Conservation (phyloP, 2,329 filamentous ascomycete species). For the Fusarium napiforme region DNA sequence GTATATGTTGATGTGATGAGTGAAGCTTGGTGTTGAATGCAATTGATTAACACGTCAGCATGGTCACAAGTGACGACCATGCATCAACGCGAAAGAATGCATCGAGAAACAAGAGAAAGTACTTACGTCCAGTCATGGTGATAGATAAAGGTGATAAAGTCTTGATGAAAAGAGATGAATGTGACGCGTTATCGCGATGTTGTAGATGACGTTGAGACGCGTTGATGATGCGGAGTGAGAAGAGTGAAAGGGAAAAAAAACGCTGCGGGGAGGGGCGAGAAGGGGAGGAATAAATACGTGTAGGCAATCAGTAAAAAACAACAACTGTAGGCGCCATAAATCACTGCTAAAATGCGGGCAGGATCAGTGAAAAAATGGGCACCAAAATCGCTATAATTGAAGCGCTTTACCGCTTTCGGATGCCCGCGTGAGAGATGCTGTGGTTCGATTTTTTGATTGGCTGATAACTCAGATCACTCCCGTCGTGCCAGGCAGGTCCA, state of each 20-base stretch:
- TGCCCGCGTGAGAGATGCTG: constrained; percentile 7
- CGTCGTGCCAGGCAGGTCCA: not conserved
- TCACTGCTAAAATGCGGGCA: constrained; percentile 32
- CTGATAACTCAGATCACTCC: constrained; percentile 27
- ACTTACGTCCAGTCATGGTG: constrained; percentile 81
- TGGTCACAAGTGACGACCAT: not conserved
- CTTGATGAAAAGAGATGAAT: constrained; percentile 44
- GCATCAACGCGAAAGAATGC: not conserved
- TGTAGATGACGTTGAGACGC: constrained; percentile 43
- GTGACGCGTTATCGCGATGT: constrained; percentile 44
- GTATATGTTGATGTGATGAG: constrained; percentile 44
- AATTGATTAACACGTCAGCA: not conserved
- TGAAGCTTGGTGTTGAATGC: not conserved
- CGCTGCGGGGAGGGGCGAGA: constrained; percentile 45
- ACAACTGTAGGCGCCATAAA: constrained; percentile 25
- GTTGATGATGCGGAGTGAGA: constrained; percentile 38
- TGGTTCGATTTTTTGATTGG: constrained; percentile 41
- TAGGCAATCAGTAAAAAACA: constrained; percentile 50
- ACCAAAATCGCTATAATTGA: constrained; percentile 3
- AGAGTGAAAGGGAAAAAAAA: constrained; percentile 34
- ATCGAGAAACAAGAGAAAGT: constrained; percentile 25
- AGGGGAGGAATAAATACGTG: constrained; percentile 52
- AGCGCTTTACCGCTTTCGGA: constrained; percentile 30
- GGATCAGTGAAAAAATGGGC: constrained; percentile 44
- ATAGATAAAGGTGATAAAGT: constrained; percentile 48